These are phyloP conservation scores for Periconia sp. DNA, from an alignment of 2,329 filamentous ascomycete genomes.

Conservation along the genomic window DNA sequence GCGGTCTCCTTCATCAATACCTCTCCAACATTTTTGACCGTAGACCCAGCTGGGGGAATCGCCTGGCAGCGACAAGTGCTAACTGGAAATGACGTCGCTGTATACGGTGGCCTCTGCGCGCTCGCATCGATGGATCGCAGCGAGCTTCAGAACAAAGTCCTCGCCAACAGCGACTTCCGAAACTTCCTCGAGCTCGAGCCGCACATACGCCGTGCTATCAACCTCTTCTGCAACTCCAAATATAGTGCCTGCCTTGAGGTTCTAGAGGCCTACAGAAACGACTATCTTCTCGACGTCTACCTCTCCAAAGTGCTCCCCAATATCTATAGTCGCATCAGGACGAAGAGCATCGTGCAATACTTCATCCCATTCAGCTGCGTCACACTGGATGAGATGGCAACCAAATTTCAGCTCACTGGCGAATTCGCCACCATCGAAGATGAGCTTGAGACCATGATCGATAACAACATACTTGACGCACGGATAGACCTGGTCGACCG, in stretches of 20 bases:
- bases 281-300: constrained; percentile 91
- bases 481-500: constrained; percentile 84
- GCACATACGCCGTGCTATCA: constrained; percentile 89
- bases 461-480: constrained; percentile 72
- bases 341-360: constrained; percentile 93
- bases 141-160: constrained; percentile 74
- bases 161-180: constrained; percentile 87
- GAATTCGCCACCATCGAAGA: constrained; percentile 60
- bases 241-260: constrained; percentile 85
- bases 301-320: constrained; percentile 74
- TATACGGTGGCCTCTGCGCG: constrained; percentile 89
- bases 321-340: constrained; percentile 78
- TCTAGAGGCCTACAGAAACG: constrained; percentile 78
- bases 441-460: constrained; percentile 82
- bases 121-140: constrained; percentile 86
- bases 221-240: constrained; percentile 86
- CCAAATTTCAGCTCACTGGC: constrained; percentile 72
- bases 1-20: constrained; percentile 73
- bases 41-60: constrained; percentile 54
- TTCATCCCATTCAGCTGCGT: constrained; percentile 89
- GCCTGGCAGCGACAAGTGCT: constrained; percentile 72
- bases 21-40: constrained; percentile 56
- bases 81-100: constrained; percentile 85
- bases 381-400: constrained; percentile 77
- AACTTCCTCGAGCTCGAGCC: constrained; percentile 90